Evolutionary conservation across 805 yeast species (phyloP).

Genomic region (Ogataea populi-albae): DNA sequence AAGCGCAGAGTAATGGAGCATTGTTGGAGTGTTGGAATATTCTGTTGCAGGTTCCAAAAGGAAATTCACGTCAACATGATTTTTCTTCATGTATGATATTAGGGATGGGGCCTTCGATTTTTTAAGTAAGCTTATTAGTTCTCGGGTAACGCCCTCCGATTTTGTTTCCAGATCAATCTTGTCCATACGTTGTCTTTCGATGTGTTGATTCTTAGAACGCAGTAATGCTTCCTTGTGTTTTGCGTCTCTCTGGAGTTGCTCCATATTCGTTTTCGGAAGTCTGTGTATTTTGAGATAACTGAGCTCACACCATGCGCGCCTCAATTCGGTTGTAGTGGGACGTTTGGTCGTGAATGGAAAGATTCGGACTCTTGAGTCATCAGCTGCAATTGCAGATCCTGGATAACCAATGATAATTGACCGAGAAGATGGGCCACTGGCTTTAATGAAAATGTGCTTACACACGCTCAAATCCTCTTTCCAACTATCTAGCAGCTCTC

Average conservation of each 20-base stretch:
- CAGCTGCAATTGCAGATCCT: conserved; percentile 46
- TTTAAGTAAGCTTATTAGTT: conserved; percentile 57
- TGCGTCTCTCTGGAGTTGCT: conserved; percentile 25
- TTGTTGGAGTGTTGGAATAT: conserved; percentile 61
- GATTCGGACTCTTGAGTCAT: conserved; percentile 60
- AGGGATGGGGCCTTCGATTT: conserved; percentile 77
- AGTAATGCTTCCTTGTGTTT: conserved; percentile 32
- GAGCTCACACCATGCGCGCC: conserved; percentile 79
- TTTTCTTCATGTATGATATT: conserved; percentile 55
- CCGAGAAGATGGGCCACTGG: conserved; percentile 69
- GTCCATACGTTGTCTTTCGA: not conserved
- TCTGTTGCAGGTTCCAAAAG: conserved; percentile 52
- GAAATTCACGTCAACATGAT: conserved; percentile 54
- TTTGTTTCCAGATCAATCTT: conserved; percentile 13
- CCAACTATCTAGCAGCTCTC: conserved; percentile 68
- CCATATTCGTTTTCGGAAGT: conserved; percentile 47
- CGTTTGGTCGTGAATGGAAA: conserved; percentile 90
- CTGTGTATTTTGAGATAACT: conserved; percentile 54
- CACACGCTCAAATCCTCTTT: conserved; percentile 55
- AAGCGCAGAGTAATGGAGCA: conserved; percentile 75
- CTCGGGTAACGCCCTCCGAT: conserved; percentile 52
- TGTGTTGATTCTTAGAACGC: conserved; percentile 24
- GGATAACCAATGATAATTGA: conserved; percentile 66
- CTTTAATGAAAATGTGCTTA: conserved; percentile 71
- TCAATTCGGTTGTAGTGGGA: conserved; percentile 79